Percentiles rank a stretch among this genome's conserved stretches.
Evolutionary conservation across 2,329 filamentous ascomycete species (phyloP).

Genomic region (Aspergillus proliferans): DNA sequence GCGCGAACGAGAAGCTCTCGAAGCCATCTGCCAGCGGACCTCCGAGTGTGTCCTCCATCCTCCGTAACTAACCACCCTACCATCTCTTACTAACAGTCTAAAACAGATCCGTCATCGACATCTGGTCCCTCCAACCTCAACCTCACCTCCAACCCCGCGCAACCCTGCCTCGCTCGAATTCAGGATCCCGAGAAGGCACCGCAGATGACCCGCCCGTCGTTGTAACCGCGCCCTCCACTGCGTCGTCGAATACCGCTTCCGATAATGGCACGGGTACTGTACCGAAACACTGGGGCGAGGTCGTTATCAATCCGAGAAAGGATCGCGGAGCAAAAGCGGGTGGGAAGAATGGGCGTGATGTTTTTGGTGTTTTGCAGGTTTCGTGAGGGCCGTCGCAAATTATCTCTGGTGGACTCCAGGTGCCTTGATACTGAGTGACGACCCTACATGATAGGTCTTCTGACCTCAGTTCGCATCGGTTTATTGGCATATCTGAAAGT

Average conservation of each 20-base stretch:
- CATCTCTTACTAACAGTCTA: background rate
- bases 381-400: slow-evolving; percentile 8
- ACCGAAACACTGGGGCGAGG: slow-evolving; percentile 41
- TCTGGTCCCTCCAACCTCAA: slow-evolving; percentile 41
- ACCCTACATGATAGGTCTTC: too few relatives aligned
- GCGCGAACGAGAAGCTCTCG: slow-evolving; percentile 40
- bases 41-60: slow-evolving; percentile 35
- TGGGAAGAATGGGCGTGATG: slow-evolving; percentile 21
- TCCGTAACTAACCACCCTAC: background rate
- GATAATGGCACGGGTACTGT: slow-evolving; percentile 16
- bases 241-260: background rate
- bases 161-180: slow-evolving; percentile 23
- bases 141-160: slow-evolving; percentile 34
- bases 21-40: slow-evolving; percentile 42
- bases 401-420: background rate
- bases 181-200: background rate
- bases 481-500: background rate
- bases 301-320: slow-evolving; percentile 36
- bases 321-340: slow-evolving; percentile 22
- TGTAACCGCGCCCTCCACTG: slow-evolving; percentile 7
- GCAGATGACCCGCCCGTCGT: background rate
- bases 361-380: slow-evolving; percentile 38
- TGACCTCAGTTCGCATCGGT: background rate
- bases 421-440: background rate
- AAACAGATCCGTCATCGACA: slow-evolving; percentile 38